phyloP scores from a whole-genome alignment of 768 basidiomycete species.

The Pulveroboletus ravenelii region DNA sequence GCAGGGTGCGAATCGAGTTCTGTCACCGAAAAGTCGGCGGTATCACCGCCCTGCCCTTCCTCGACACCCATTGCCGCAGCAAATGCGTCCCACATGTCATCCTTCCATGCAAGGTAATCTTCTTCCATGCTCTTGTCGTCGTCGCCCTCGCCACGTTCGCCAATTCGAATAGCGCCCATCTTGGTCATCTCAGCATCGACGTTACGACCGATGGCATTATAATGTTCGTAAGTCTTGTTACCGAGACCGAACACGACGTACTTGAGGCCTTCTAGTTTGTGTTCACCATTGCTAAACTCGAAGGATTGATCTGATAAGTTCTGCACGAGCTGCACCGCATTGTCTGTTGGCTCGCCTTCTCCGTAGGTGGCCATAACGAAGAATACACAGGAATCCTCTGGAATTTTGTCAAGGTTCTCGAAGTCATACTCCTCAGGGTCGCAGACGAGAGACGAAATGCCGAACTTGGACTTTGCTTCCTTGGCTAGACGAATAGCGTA shows the following conservation, averaged over 20 bases:
- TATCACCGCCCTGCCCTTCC: slow-evolving; percentile 94
- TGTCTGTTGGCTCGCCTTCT: slow-evolving; percentile 98
- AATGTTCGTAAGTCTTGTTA: slow-evolving; percentile 93
- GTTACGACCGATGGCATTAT: slow-evolving; percentile 82
- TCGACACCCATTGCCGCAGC: slow-evolving; percentile 81
- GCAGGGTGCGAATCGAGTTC: slow-evolving; percentile 69
- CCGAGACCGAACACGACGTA: slow-evolving; percentile 95
- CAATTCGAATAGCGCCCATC: slow-evolving; percentile 82
- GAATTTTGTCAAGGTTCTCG: slow-evolving; percentile 87
- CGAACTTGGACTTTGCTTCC: slow-evolving; percentile 95
- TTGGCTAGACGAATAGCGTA: slow-evolving; percentile 97
- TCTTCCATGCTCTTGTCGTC: slow-evolving; percentile 99
- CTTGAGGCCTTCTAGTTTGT: slow-evolving; percentile 75
- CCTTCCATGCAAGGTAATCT: slow-evolving; percentile 99
- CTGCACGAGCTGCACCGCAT: slow-evolving; percentile 91
- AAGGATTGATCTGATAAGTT: slow-evolving; percentile 84
- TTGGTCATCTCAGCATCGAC: slow-evolving; percentile 69
- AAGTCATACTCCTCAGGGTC: slow-evolving; percentile 99
- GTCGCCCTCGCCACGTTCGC: slow-evolving; percentile 91
- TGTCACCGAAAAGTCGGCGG: slow-evolving; percentile 88
- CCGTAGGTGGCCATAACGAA: slow-evolving; percentile 99
- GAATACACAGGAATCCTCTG: slow-evolving; percentile 82
- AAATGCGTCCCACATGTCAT: slow-evolving; percentile 92
- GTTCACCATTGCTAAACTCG: slow-evolving; percentile 78
- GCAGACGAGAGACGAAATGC: slow-evolving; percentile 91